Base-by-base conservation (phyloP, 2,329 filamentous ascomycete species). In the Diaporthe amygdali region DNA sequence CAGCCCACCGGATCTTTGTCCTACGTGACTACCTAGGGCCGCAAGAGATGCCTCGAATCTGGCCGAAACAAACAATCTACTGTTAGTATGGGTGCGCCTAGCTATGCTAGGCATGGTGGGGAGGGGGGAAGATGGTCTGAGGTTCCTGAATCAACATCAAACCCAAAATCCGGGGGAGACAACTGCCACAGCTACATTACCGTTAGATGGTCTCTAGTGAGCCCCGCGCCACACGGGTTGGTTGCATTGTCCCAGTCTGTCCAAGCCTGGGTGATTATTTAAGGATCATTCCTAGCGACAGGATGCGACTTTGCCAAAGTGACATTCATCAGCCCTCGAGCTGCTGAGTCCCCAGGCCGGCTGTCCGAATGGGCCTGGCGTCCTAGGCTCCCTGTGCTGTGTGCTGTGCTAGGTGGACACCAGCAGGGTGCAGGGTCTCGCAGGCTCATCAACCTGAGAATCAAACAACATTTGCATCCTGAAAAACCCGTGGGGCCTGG, bases 381-480 rank as follows among this genome's bases (percentile, higher is more conserved):
- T 27, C 59, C 59, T 20, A 47, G 41, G n/a, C 30, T 63, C 41
- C 59, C 27, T 47, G 20, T 34, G 41, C 59, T 34, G 59, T 47
- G 20, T 34, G 41, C 59, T 34, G 59, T 63, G 8, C 41, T 34
- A 49, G 59, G 59, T 64, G 59, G 59, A 64, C 41, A 63, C 59
- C 59, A 47, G 59, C 59, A 64, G 59, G 59, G 59, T 64, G 59
- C 59, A 64, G 59, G 59, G 59, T 37, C 41, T 64, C 59, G 59
- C 59, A 64, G 59, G 59, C 41, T 63, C 59, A 64, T 64, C 59
- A 64, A 64, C 44, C 27, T 64, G 59, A 64, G 59, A 64, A 64
- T 64, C 30, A 64, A 61, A 49, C 59, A 64, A 49, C 44, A 64
- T 49, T 49, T 64, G 59, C 44, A 49, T 49, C 15, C 44, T 49